Evolutionary conservation across 2,329 filamentous ascomycete species (phyloP), one percentile per base, ranked within the genome.

Genomic region (Monosporascus cannonballus): DNA sequence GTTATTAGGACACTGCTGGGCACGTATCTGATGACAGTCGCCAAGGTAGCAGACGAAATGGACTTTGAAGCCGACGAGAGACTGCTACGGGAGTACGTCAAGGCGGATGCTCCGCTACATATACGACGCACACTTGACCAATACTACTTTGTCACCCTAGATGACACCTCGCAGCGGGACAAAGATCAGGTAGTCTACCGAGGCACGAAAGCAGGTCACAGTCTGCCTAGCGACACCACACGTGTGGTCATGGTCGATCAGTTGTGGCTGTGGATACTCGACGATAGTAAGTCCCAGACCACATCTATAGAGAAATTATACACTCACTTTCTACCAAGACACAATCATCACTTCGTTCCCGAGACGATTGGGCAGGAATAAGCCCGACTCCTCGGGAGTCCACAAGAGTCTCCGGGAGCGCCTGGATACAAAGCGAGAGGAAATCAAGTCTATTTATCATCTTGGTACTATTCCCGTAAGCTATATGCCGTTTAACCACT

Each of bases 281-380:
- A 56, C 41, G 50, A 53, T 39, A 52, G 51, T 50, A 41, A 50
- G 36, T n/a, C 4, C 17, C 1, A 41, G 8, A 18, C n/a, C 15
- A 15, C 18, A n/a, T 3, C 45, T n/a, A 9, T n/a, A 34, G 15
- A 27, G 45, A 6, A 14, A 17, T 17, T 1, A 9, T 7, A 47
- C 9, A 7, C 11, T 47, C 1, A 47, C 20, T 30, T n/a, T n/a
- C 44, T 24, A 14, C 9, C 18, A 71, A 34, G 67, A 71, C 39
- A 71, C 69, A 2, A 67, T 73, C 41, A 65, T 72, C 18, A 67
- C 70, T 0, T 65, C 62, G n/a, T 72, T 72, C 50, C 69, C 71
- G 3, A 62, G 70, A 36, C 58, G 71, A 42, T 73, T 69, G 68
- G 69, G 68, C 4, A 59, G 64, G 14, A 69, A 69, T 46, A 69